phyloP scores from a whole-genome alignment of 139 green algal species.

The Asterochloris sp. region DNA sequence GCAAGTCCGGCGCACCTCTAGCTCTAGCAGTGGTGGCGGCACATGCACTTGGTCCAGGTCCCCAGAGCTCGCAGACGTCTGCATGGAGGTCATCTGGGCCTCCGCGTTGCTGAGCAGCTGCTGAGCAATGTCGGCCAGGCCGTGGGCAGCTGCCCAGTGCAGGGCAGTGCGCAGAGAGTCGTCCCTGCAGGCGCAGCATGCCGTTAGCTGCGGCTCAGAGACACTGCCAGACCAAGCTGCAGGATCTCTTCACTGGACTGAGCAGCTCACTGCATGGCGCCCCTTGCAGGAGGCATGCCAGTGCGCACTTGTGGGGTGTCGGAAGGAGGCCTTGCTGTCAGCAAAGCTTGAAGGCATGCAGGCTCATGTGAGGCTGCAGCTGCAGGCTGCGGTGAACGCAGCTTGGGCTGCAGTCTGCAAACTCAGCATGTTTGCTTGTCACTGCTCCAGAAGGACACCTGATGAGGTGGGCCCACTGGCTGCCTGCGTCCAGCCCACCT shows the following conservation, averaged over 20 bases:
- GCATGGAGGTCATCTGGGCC: not conserved
- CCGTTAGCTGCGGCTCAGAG: not conserved
- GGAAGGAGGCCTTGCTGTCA: too few species aligned
- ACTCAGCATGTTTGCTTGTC: too few species aligned
- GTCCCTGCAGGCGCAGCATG: slow-evolving; percentile 50
- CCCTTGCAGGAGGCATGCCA: not conserved
- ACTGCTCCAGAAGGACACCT: too few species aligned
- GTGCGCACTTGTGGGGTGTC: too few species aligned
- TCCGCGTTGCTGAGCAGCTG: slow-evolving; percentile 33
- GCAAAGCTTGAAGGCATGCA: too few species aligned
- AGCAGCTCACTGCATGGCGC: not conserved
- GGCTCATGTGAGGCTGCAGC: too few species aligned
- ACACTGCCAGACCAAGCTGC: too few species aligned
- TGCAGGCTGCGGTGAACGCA: too few species aligned
- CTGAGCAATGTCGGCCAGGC: slow-evolving; percentile 21
- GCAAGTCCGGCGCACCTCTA: not conserved
- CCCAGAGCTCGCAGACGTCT: not conserved
- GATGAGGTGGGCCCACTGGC: too few species aligned
- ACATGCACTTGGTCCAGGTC: slow-evolving; percentile 3
- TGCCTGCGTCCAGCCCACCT: slow-evolving; percentile 11
- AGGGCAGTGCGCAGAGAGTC: slow-evolving; percentile 70
- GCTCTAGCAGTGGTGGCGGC: not conserved
- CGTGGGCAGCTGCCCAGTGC: slow-evolving; percentile 71
- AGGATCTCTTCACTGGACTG: too few species aligned
- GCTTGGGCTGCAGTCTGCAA: too few species aligned